phyloP scores from a whole-genome alignment of 169 alveolate genomes.

The Amoebophrya sp. region DNA sequence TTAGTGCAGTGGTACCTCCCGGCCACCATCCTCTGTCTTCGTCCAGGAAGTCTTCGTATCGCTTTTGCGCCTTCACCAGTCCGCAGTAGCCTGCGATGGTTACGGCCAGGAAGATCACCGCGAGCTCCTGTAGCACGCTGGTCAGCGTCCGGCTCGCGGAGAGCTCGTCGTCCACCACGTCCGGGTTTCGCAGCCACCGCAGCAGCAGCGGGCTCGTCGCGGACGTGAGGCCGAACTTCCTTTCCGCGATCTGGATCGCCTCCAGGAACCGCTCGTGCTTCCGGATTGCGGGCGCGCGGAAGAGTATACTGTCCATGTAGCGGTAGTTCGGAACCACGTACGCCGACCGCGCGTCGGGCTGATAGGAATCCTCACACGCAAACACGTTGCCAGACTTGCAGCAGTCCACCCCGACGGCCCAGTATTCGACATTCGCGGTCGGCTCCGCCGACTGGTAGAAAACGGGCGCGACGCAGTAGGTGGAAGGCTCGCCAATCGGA shows the following conservation, averaged over 20 bases:
- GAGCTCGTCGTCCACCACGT: neutral
- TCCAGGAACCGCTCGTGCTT: neutral
- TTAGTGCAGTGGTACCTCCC: too few relatives aligned
- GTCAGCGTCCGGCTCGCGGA: neutral
- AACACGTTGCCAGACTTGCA: neutral
- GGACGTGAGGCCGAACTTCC: too few relatives aligned
- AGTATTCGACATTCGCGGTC: neutral
- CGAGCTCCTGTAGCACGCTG: neutral
- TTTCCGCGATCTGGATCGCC: neutral
- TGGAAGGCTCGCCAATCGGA: neutral
- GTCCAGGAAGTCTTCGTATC: neutral
- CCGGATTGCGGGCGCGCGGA: neutral
- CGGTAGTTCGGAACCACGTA: neutral
- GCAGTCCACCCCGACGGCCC: slow-evolving; percentile 2
- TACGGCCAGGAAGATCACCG: neutral
- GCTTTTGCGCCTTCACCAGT: neutral
- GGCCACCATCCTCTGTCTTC: neutral
- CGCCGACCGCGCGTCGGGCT: neutral
- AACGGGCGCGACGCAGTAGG: neutral
- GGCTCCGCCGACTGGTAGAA: neutral
- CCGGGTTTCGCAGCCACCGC: neutral
- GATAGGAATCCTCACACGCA: neutral
- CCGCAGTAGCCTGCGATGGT: neutral
- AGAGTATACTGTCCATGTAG: neutral
- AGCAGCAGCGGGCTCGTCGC: neutral